Evolutionary conservation across 148 eudicot genomes (phyloP).

Genomic region (Camellia japonica): DNA sequence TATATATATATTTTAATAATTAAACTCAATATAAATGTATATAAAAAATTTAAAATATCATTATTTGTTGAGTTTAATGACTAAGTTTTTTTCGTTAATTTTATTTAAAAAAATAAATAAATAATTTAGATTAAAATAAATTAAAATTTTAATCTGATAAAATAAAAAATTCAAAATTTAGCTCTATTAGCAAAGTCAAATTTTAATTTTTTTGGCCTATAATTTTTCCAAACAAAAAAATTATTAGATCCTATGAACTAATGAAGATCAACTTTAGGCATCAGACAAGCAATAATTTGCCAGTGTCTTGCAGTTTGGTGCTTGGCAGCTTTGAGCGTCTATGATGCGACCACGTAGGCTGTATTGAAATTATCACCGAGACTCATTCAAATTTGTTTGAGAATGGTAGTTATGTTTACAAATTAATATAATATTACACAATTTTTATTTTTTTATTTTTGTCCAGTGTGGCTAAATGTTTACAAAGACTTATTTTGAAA

Average conservation of each 20-base stretch:
- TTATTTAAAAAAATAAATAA: too few species aligned
- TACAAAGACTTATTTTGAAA: too few species aligned
- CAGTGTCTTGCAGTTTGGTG: not conserved
- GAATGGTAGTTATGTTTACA: not conserved
- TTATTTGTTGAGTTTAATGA: too few species aligned
- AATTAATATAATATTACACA: not conserved
- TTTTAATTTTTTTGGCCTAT: not conserved
- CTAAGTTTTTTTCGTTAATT: too few species aligned
- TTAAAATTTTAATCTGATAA: too few species aligned
- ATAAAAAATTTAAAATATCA: too few species aligned
- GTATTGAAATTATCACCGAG: not conserved
- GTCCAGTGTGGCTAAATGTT: not conserved
- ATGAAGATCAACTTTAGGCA: not conserved
- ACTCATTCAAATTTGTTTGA: not conserved
- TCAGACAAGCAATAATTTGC: not conserved
- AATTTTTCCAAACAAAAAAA: not conserved
- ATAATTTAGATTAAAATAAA: too few species aligned
- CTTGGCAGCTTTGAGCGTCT: not conserved
- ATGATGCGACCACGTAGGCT: not conserved
- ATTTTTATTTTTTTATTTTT: not conserved
- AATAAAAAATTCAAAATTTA: too few species aligned
- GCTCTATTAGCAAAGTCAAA: too few species aligned
- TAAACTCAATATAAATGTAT: too few species aligned
- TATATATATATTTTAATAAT: too few species aligned
- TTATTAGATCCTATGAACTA: not conserved